Conservation (phyloP, 768 basidiomycete genomes). For the Russula foetens region DNA sequence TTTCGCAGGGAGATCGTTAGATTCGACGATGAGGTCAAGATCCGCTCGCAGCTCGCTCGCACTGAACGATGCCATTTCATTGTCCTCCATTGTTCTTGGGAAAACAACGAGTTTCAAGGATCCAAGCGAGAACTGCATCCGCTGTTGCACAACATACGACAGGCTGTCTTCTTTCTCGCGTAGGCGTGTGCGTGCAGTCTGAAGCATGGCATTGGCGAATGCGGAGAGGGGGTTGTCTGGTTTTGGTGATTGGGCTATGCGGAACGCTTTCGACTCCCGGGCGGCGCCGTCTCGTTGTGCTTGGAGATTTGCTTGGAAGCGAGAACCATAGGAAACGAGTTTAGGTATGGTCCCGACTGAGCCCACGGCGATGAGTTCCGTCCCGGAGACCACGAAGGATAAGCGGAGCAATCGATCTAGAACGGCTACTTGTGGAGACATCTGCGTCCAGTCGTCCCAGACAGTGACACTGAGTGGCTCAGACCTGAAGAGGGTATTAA, state of each 20-base stretch:
- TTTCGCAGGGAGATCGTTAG: constrained; percentile 40
- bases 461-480: constrained; percentile 71
- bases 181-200: constrained; percentile 62
- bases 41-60: constrained; percentile 62
- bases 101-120: constrained; percentile 65
- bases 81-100: constrained; percentile 70
- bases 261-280: constrained; percentile 70
- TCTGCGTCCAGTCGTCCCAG: constrained; percentile 73
- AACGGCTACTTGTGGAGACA: constrained; percentile 32
- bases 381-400: constrained; percentile 67
- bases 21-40: constrained; percentile 53
- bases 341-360: constrained; percentile 74
- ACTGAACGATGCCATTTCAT: constrained; percentile 69
- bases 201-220: constrained; percentile 80
- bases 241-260: constrained; percentile 59
- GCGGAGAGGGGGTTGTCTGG: constrained; percentile 76
- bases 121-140: constrained; percentile 63
- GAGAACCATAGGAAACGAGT: constrained; percentile 63
- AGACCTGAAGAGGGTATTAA: constrained; percentile 37
- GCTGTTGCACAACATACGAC: constrained; percentile 57
- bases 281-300: constrained; percentile 69
- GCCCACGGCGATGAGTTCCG: constrained; percentile 55
- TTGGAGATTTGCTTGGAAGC: constrained; percentile 65
- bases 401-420: constrained; percentile 53
- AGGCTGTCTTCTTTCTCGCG: constrained; percentile 56